phyloP scores from a whole-genome alignment of 331 rosid species.

The Dryas integrifolia region DNA sequence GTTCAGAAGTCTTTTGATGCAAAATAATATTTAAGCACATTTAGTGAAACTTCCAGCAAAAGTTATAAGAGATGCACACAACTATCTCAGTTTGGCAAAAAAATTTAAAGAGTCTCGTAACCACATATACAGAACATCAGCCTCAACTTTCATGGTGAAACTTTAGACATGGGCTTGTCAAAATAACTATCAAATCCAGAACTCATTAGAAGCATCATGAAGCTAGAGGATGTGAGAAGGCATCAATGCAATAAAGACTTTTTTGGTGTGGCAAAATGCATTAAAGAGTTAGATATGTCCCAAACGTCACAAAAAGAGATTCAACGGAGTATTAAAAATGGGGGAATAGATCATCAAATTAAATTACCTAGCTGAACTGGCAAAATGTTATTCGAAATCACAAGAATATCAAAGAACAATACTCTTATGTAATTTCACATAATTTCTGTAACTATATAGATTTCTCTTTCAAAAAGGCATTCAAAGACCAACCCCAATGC shows the following conservation, averaged over 20 bases:
- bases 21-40: constrained; percentile 14
- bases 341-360: not conserved
- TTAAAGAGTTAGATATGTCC: not conserved
- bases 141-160: not conserved
- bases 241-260: not conserved
- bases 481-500: not conserved
- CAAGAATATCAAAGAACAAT: not conserved
- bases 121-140: not conserved
- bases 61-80: not conserved
- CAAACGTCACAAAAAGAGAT: not conserved
- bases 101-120: not conserved
- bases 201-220: not conserved
- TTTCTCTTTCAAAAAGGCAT: not conserved
- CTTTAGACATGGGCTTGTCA: not conserved
- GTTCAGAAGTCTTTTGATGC: constrained; percentile 31
- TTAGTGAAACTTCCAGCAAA: not conserved
- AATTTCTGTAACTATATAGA: not conserved
- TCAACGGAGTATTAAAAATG: not conserved
- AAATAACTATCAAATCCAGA: not conserved
- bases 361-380: not conserved
- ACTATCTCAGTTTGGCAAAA: not conserved
- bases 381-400: not conserved
- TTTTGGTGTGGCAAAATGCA: not conserved
- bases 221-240: not conserved
- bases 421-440: not conserved